Conservation (phyloP, 495 filamentous ascomycete species). For the Thozetella sp. region DNA sequence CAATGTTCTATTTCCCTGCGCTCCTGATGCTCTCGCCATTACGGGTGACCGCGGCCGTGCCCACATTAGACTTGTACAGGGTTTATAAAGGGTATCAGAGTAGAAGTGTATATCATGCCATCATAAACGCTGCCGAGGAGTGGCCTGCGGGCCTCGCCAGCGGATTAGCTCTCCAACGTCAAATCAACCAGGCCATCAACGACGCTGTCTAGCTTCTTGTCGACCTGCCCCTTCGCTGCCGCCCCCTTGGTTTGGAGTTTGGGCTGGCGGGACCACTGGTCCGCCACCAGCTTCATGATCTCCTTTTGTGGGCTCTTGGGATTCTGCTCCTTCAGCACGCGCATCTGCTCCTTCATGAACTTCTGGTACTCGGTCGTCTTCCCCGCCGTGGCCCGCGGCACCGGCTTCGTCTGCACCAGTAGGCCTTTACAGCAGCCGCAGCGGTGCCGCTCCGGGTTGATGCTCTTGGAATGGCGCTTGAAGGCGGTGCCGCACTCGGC, state of each 20-base stretch:
- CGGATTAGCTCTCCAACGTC: conserved; percentile 1
- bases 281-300: conserved; percentile 62
- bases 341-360: conserved; percentile 70
- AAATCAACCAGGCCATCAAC: conserved; percentile 15
- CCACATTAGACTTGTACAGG: not conserved
- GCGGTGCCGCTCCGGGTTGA: conserved; percentile 63
- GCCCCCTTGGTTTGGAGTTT: conserved; percentile 6
- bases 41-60: too few species aligned
- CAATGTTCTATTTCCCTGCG: not conserved
- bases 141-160: not conserved
- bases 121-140: too few species aligned
- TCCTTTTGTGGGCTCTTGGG: conserved; percentile 58
- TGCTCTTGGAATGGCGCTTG: conserved; percentile 81
- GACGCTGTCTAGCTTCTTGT: conserved; percentile 16
- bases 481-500: conserved; percentile 65
- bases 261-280: conserved; percentile 34
- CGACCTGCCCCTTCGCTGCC: conserved; percentile 2
- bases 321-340: conserved; percentile 52
- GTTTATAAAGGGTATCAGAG: conserved; percentile 1
- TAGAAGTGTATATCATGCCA: too few species aligned
- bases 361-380: conserved; percentile 59
- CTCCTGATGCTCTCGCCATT: too few species aligned
- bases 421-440: conserved; percentile 72
- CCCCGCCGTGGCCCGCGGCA: conserved; percentile 51
- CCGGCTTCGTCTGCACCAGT: conserved; percentile 79